Percentiles rank a stretch among this genome's conserved stretches.
Evolutionary conservation across 2,329 filamentous ascomycete species (phyloP).

Genomic region (Tolypocladium endophyticum): DNA sequence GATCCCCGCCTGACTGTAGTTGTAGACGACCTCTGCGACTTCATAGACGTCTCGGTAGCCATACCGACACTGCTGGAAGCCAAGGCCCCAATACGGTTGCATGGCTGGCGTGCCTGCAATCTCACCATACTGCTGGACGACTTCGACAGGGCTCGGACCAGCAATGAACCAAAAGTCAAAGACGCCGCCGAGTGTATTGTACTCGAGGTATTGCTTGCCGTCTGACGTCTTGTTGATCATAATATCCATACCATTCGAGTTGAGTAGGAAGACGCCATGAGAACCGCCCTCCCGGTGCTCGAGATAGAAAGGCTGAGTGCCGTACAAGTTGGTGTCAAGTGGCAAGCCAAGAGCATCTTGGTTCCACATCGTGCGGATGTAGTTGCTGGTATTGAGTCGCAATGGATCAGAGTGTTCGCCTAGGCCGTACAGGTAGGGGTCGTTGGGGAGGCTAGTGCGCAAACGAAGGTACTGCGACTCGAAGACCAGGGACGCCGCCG

Average conservation of each 20-base stretch:
- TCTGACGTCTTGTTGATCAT: constrained; percentile 51
- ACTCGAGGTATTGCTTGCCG: constrained; percentile 62
- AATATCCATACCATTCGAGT: constrained; percentile 66
- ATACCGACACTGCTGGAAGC: constrained; percentile 68
- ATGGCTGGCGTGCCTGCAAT: constrained; percentile 62
- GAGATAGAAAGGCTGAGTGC: constrained; percentile 67
- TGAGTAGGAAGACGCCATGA: constrained; percentile 69
- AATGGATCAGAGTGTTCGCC: constrained; percentile 69
- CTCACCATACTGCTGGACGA: constrained; percentile 60
- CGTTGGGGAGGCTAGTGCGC: constrained; percentile 56
- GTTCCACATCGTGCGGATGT: constrained; percentile 56
- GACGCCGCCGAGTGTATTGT: constrained; percentile 67
- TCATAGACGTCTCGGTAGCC: constrained; percentile 67
- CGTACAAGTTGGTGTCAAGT: constrained; percentile 61
- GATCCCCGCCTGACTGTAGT: constrained; percentile 53
- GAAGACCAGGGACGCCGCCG: constrained; percentile 56
- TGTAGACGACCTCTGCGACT: constrained; percentile 54
- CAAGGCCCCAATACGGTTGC: constrained; percentile 74
- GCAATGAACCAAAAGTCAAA: constrained; percentile 74
- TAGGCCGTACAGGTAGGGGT: constrained; percentile 66
- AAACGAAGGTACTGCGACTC: constrained; percentile 69
- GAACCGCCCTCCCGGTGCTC: constrained; percentile 39
- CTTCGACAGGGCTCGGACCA: constrained; percentile 56
- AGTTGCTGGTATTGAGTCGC: constrained; percentile 53
- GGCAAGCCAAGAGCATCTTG: constrained; percentile 54